Evolutionary conservation across 2,329 filamentous ascomycete genomes (phyloP), one percentile per base, ranked within the genome.

Genomic region (Aulographum hederae): DNA sequence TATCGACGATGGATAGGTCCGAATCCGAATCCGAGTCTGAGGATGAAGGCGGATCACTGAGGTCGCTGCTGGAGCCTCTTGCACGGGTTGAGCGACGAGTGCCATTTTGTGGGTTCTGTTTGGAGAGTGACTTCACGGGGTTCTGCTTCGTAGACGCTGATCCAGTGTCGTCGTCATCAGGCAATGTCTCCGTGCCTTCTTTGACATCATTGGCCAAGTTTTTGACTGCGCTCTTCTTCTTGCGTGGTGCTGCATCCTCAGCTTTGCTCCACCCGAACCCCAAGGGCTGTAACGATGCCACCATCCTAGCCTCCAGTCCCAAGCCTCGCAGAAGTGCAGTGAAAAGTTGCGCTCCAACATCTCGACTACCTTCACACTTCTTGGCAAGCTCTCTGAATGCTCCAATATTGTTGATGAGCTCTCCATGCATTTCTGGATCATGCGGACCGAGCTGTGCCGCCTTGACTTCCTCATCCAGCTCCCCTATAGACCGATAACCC

Each of bases 191-290:
- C n/a, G 21, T 25, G 8, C 8, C 8, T 25, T 25, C 21, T n/a
- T n/a, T n/a, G n/a, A n/a, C n/a, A n/a, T n/a, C n/a, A n/a, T 10
- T 28, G 11, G 38, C 13, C 41, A 38, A 13, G 39, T 40, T 1
- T 26, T 39, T 23, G 36, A 25, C 5, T 37, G 30, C 2, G 23
- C 15, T 5, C 37, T 34, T 8, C 34, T 26, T 13, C 32, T 40
- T 4, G 21, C 21, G 21, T 8, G 21, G 45, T 10, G 70, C 68
- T 4, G 78, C 80, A 32, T 89, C 79, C 52, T 98, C 89, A 8
- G 66, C 56, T 50, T 86, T 91, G 37, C 72, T 91, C 74, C 82
- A 95, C 2, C 84, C 84, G 50, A 91, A 93, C 0, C 89, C 89
- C 15, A 81, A 56, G 1, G 84, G 77, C 46, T 95, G 89, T 26